phyloP scores from a whole-genome alignment of 257 asterid species.

The Marsdenia floribunda region DNA sequence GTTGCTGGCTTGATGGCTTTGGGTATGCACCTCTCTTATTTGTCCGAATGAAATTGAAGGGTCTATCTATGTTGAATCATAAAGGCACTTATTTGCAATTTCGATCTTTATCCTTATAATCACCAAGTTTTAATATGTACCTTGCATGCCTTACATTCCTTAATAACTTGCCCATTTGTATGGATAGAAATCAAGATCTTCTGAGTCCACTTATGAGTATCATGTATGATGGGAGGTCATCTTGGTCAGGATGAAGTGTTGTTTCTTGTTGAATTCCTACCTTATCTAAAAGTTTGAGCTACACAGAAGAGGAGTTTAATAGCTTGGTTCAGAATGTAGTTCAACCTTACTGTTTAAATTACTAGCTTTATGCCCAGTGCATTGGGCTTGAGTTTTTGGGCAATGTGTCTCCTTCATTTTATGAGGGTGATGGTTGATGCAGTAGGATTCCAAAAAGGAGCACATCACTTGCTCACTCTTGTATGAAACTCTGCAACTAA shows the following conservation, averaged over 20 bases:
- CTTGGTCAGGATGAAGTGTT: not conserved
- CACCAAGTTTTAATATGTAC: not conserved
- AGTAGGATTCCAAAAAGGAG: not conserved
- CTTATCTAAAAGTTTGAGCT: not conserved
- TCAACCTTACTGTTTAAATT: not conserved
- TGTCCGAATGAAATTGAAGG: not conserved
- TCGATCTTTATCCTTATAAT: not conserved
- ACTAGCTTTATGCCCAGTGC: not conserved
- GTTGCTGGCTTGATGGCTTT: constrained; percentile 82
- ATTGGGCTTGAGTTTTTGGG: not conserved
- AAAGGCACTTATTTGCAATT: not conserved
- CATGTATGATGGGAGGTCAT: not conserved
- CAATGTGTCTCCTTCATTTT: not conserved
- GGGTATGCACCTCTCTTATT: constrained; percentile 37
- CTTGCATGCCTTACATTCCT: not conserved
- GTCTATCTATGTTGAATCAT: not conserved
- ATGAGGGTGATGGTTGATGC: not conserved
- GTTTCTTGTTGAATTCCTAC: not conserved
- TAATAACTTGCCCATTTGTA: not conserved
- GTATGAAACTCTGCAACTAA: not conserved
- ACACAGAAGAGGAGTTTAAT: not conserved
- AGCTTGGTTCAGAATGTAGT: not conserved
- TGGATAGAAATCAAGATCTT: not conserved
- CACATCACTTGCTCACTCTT: not conserved
- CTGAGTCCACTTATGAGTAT: not conserved